Conservation (phyloP, 2,329 filamentous ascomycete species). For the Monosporascus sp. region DNA sequence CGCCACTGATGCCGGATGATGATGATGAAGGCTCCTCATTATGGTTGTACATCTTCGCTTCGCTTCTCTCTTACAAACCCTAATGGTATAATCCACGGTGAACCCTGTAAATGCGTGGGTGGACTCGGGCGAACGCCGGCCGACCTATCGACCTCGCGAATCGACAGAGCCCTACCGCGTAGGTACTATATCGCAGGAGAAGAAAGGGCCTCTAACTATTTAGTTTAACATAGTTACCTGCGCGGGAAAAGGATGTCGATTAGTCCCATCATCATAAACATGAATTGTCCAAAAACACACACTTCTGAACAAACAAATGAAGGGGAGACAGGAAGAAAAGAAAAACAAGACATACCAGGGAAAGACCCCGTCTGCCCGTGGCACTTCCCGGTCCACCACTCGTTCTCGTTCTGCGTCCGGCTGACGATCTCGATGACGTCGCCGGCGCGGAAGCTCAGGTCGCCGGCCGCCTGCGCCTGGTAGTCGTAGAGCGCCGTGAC, state of each 20-base stretch:
- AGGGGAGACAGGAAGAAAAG: background rate
- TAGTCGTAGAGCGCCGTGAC: constrained; percentile 95
- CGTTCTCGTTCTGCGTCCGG: constrained; percentile 84
- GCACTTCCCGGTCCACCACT: constrained; percentile 91
- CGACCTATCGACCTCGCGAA: too few relatives aligned
- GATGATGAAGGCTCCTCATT: too few relatives aligned
- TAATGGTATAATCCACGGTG: too few relatives aligned
- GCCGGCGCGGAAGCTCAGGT: constrained; percentile 82
- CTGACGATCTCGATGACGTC: constrained; percentile 85
- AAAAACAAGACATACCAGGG: constrained; percentile 60
- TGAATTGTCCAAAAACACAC: too few relatives aligned
- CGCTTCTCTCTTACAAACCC: too few relatives aligned
- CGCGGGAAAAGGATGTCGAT: too few relatives aligned
- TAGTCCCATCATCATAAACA: background rate
- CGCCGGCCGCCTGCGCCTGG: constrained; percentile 88
- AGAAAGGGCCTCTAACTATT: background rate
- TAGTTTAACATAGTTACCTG: background rate
- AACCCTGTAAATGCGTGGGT: too few relatives aligned
- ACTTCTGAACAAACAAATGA: background rate
- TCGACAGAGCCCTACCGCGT: too few relatives aligned
- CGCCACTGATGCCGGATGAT: too few relatives aligned
- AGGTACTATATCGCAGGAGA: background rate
- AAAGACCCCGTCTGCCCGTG: constrained; percentile 84
- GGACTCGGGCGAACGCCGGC: too few relatives aligned
- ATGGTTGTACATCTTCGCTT: too few relatives aligned